A percentile compares a stretch with the other conserved stretches of the same genome.
These are phyloP conservation scores for Aureobasidium sp. DNA, from an alignment of 2,329 filamentous ascomycete species.

Conservation along the genomic window DNA sequence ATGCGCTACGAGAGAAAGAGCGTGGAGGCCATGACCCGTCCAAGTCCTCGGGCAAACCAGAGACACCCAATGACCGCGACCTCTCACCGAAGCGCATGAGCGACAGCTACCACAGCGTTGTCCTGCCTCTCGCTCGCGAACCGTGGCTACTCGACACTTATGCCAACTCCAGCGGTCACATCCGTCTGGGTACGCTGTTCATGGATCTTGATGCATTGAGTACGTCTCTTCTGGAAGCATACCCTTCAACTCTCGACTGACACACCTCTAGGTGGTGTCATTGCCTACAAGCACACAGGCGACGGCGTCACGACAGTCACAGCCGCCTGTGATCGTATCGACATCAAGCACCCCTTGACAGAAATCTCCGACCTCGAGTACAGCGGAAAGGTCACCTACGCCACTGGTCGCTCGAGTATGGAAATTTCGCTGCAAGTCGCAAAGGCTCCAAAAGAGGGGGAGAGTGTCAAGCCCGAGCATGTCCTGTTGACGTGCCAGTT, in stretches of 20 bases:
- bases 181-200: constrained; percentile 63
- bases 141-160: constrained; percentile 72
- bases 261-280: constrained; percentile 49
- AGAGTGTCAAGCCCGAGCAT: constrained; percentile 49
- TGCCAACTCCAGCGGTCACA: constrained; percentile 65
- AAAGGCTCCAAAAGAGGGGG: constrained; percentile 52
- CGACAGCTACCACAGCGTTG: constrained; percentile 60
- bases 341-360: constrained; percentile 60
- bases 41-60: constrained; percentile 25
- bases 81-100: constrained; percentile 59
- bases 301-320: constrained; percentile 56
- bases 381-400: constrained; percentile 60
- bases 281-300: constrained; percentile 65
- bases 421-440: constrained; percentile 67
- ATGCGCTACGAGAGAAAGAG: constrained; percentile 50
- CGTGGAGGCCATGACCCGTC: constrained; percentile 25
- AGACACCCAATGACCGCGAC: constrained; percentile 41
- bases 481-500: constrained; percentile 63
- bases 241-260: not conserved
- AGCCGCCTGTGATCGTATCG: constrained; percentile 55
- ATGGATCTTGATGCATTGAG: constrained; percentile 69
- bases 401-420: constrained; percentile 62
- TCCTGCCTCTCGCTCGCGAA: constrained; percentile 62
- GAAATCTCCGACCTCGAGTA: constrained; percentile 73
- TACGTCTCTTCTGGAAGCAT: not conserved